phyloP scores from a whole-genome alignment of 2,329 filamentous ascomycete genomes.

The Beauveria pseudobassiana region DNA sequence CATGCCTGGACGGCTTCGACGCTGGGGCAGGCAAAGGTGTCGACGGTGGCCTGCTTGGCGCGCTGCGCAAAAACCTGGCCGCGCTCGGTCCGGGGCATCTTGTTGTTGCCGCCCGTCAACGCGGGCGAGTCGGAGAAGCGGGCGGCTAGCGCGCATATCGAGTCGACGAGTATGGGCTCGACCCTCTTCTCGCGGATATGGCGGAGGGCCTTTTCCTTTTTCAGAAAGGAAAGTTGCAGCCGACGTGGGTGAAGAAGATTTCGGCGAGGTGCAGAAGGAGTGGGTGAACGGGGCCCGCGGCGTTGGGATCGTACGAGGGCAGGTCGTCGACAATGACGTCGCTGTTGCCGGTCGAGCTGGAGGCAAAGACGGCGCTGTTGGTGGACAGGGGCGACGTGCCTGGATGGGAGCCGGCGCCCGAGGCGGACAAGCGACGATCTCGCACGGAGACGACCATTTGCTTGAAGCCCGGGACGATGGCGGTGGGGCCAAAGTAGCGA shows the following conservation, averaged over 20 bases:
- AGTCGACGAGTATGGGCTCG: constrained; percentile 79
- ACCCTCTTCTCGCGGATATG: constrained; percentile 73
- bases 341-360: constrained; percentile 36
- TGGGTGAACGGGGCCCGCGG: constrained; percentile 61
- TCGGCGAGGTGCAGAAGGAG: constrained; percentile 71
- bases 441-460: constrained; percentile 80
- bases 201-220: constrained; percentile 62
- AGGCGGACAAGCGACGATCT: constrained; percentile 53
- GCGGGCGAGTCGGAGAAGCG: constrained; percentile 62
- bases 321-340: constrained; percentile 44
- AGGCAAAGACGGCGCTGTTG: constrained; percentile 24
- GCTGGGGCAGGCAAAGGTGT: constrained; percentile 75
- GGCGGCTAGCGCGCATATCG: constrained; percentile 74
- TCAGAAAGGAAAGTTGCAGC: constrained; percentile 79
- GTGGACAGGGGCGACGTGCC: constrained; percentile 41
- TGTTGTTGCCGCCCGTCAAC: constrained; percentile 40
- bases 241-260: constrained; percentile 73
- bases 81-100: constrained; percentile 54
- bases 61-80: constrained; percentile 73
- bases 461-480: constrained; percentile 86
- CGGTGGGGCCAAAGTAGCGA: constrained; percentile 82
- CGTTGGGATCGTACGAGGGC: constrained; percentile 70
- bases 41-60: constrained; percentile 74
- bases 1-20: constrained; percentile 80
- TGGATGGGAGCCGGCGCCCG: constrained; percentile 45